A percentile compares a stretch with the other conserved stretches of the same genome.
phyloP scores from a whole-genome alignment of 176 grass and related monocot genomes.

The Microstegium vimineum region DNA sequence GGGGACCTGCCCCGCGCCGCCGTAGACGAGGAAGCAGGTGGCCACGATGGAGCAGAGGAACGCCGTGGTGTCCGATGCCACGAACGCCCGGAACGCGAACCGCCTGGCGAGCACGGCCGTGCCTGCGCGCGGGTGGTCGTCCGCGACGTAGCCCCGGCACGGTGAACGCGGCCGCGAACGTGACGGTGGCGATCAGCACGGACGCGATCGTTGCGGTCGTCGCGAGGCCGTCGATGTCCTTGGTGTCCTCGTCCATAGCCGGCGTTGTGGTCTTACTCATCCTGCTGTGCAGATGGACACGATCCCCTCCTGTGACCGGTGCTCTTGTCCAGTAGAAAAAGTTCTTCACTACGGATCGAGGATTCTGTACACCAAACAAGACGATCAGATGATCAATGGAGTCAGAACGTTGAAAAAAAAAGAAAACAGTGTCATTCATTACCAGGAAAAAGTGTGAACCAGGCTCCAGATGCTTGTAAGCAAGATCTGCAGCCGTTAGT shows the following conservation, averaged over 20 bases:
- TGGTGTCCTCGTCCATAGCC: neutral
- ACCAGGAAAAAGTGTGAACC: neutral
- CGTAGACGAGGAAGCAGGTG: slow-evolving; percentile 1
- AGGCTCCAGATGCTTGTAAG: neutral
- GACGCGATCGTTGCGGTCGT: neutral
- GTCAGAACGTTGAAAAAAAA: too few relatives aligned
- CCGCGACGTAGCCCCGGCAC: slow-evolving; percentile 17
- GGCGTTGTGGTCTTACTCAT: neutral
- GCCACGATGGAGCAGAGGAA: slow-evolving; percentile 7
- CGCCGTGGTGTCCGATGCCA: neutral
- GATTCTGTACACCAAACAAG: neutral
- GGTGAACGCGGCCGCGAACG: slow-evolving; percentile 32
- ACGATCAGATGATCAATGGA: neutral
- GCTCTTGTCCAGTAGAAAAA: neutral
- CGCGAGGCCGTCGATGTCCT: neutral
- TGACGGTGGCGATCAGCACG: slow-evolving; percentile 30
- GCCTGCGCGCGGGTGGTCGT: neutral
- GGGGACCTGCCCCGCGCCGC: neutral
- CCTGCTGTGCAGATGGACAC: neutral
- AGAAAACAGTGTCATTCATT: neutral
- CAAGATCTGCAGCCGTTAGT: slow-evolving; percentile 17
- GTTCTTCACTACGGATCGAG: neutral
- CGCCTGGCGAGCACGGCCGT: neutral
- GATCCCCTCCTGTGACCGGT: neutral
- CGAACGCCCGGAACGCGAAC: slow-evolving; percentile 28